Evolutionary conservation across 2,329 filamentous ascomycete genomes (phyloP).

Genomic region (Microsporum audouinii): DNA sequence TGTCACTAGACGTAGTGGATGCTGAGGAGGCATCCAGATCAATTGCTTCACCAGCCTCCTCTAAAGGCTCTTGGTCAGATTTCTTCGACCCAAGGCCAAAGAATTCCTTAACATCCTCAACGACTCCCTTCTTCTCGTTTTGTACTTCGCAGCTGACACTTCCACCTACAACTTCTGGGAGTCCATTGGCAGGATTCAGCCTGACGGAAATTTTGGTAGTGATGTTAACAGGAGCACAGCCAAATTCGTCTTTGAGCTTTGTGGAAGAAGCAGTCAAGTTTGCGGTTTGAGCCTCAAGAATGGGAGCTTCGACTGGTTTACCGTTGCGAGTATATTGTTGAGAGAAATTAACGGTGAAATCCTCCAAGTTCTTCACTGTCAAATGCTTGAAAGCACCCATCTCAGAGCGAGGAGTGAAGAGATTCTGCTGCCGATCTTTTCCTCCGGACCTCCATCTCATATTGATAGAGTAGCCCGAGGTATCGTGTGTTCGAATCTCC

Average conservation of each 20-base stretch:
- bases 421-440: constrained; percentile 64
- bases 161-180: constrained; percentile 67
- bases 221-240: constrained; percentile 65
- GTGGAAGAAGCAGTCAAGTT: constrained; percentile 80
- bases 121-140: constrained; percentile 59
- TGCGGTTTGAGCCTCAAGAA: constrained; percentile 58
- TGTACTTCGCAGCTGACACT: constrained; percentile 77
- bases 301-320: constrained; percentile 44
- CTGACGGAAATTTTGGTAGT: constrained; percentile 68
- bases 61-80: constrained; percentile 61
- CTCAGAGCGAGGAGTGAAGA: constrained; percentile 68
- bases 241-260: constrained; percentile 64
- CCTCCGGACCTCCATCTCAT: constrained; percentile 64
- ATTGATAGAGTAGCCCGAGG: constrained; percentile 58
- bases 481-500: constrained; percentile 79
- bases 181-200: constrained; percentile 59
- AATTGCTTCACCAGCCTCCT: constrained; percentile 41
- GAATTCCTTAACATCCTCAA: constrained; percentile 90
- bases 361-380: constrained; percentile 67
- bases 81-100: constrained; percentile 92
- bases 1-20: constrained; percentile 17
- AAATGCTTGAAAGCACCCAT: constrained; percentile 73
- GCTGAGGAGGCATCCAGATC: constrained; percentile 27
- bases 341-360: constrained; percentile 70
- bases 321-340: constrained; percentile 50